Evolutionary conservation across 768 basidiomycete species (phyloP).

Genomic region (Mycena rosella): DNA sequence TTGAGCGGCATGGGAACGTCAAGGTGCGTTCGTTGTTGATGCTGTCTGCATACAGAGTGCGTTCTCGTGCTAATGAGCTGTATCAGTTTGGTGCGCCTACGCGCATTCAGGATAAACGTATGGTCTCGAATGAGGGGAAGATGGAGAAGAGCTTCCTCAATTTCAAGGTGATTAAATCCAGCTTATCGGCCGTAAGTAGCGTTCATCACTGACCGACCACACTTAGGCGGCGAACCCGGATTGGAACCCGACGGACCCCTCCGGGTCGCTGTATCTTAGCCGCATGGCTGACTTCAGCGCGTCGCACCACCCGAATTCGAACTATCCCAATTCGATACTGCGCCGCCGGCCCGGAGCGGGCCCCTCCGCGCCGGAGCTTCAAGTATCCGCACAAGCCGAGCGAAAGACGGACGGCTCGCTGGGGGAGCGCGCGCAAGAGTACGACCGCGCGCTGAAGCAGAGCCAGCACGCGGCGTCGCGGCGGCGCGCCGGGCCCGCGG

Average conservation of each 20-base stretch:
- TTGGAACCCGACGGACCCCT: slow-evolving; percentile 93
- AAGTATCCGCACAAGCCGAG: slow-evolving; percentile 40
- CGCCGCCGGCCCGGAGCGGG: slow-evolving; percentile 41
- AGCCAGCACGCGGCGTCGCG: slow-evolving; percentile 70
- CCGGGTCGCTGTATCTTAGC: slow-evolving; percentile 90
- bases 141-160: slow-evolving; percentile 99
- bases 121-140: slow-evolving; percentile 93
- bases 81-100: slow-evolving; percentile 93
- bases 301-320: slow-evolving; percentile 53
- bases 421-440: slow-evolving; percentile 73
- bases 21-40: slow-evolving; percentile 74
- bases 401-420: slow-evolving; percentile 52
- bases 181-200: neutral
- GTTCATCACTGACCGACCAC: slow-evolving; percentile 4
- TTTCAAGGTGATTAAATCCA: slow-evolving; percentile 86
- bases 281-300: slow-evolving; percentile 81
- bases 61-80: neutral
- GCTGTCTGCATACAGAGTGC: no score
- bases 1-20: slow-evolving; percentile 93
- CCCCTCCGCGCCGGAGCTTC: slow-evolving; percentile 32
- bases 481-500: slow-evolving; percentile 59
- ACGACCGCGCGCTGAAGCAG: slow-evolving; percentile 80
- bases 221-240: slow-evolving; percentile 90
- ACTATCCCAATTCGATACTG: slow-evolving; percentile 54
- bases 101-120: slow-evolving; percentile 73